These are phyloP conservation scores for Ziziphus jujuba DNA, from an alignment of 306 rosid genomes.

Conservation along the genomic window DNA sequence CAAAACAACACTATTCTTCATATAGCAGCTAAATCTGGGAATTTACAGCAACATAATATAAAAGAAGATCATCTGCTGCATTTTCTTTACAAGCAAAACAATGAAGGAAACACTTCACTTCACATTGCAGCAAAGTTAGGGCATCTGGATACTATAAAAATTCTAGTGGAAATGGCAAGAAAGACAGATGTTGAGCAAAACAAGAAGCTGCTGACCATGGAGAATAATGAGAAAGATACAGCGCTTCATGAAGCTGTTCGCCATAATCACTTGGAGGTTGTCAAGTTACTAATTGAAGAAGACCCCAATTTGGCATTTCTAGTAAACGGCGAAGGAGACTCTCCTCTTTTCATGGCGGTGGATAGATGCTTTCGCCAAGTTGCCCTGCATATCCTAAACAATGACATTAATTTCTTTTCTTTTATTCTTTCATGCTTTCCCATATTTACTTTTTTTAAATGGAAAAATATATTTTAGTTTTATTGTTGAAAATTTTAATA, in stretches of 20 bases:
- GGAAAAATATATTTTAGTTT: too few species aligned
- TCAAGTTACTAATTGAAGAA: neutral
- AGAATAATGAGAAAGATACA: neutral
- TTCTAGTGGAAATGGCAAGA: neutral
- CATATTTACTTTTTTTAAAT: too few species aligned
- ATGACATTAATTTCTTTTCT: too few species aligned
- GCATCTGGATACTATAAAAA: neutral
- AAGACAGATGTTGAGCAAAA: neutral
- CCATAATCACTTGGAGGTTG: neutral
- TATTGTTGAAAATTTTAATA: too few species aligned
- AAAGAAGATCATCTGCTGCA: neutral
- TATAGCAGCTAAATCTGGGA: slow-evolving; percentile 1
- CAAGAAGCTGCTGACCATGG: neutral
- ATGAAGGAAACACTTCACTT: neutral
- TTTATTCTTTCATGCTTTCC: too few species aligned
- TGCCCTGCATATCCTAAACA: neutral
- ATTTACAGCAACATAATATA: too few species aligned
- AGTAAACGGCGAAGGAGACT: neutral
- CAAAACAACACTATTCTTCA: slow-evolving; percentile 15
- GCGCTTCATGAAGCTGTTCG: slow-evolving; percentile 13
- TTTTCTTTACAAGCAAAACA: neutral
- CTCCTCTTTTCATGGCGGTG: slow-evolving; percentile 12
- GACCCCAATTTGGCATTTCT: neutral
- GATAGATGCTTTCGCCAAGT: neutral
- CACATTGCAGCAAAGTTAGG: slow-evolving; percentile 17